Evolutionary conservation across 2,329 filamentous ascomycete genomes (phyloP).

Genomic region (Leptographium flavum): DNA sequence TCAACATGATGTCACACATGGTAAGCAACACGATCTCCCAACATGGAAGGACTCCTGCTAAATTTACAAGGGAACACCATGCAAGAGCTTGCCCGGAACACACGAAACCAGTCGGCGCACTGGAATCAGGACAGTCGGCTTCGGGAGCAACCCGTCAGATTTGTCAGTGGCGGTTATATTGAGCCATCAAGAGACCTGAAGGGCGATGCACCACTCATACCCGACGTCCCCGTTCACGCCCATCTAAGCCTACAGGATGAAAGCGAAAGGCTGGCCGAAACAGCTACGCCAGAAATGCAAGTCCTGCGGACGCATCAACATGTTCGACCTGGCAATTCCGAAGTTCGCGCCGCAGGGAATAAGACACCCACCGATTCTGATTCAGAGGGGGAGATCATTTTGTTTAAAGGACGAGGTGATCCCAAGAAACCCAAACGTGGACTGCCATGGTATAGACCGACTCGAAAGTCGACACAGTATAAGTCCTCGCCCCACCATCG

Average conservation of each 20-base stretch:
- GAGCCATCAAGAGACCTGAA: constrained; percentile 27
- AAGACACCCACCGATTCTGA: constrained; percentile 21
- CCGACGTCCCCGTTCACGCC: not conserved
- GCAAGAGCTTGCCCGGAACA: constrained; percentile 36
- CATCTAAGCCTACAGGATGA: not conserved
- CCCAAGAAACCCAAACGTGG: not conserved
- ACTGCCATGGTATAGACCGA: not conserved
- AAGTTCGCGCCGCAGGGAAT: not conserved
- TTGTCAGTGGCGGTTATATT: constrained; percentile 37
- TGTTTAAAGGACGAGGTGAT: constrained; percentile 33
- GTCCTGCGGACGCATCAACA: not conserved
- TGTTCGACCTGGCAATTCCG: not conserved
- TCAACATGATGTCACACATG: not conserved
- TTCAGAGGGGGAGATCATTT: constrained; percentile 60
- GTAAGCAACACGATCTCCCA: not conserved
- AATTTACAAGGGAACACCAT: constrained; percentile 21
- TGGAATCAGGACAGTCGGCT: constrained; percentile 27
- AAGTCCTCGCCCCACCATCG: not conserved
- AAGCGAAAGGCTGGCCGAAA: not conserved
- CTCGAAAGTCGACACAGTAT: not conserved
- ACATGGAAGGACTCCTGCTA: not conserved
- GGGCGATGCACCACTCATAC: not conserved
- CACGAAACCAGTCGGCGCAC: constrained; percentile 28
- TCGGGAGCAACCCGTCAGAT: constrained; percentile 33
- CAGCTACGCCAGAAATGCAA: not conserved